Base-by-base conservation (phyloP, 768 basidiomycete genomes). In the Boletus barrowsii region DNA sequence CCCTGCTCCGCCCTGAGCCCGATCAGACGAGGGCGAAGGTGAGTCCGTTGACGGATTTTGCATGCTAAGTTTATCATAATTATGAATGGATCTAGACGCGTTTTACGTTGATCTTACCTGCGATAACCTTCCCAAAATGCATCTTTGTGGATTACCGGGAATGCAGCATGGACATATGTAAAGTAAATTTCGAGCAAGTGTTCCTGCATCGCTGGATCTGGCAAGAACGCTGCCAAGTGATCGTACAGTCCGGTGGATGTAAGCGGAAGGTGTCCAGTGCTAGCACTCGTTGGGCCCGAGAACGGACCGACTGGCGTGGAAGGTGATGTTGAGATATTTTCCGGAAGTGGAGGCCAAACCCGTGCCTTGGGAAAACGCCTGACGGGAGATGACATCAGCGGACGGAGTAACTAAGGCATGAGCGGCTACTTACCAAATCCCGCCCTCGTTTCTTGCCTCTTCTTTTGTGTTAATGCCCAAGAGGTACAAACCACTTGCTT, bases 291-390 rank as follows among this genome's bases (percentile, higher is more conserved):
- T n/a, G 53, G 32, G 24, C 39, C 45, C 10, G 56, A 39, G 35
- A 40, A 58, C 17, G 54, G 29, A 15, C 50, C 37, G 6, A 55
- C 36, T 13, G 48, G 47, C n/a, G 49, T 11, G 30, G 63, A 54
- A 4, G 61, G 42, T 15, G 61, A 50, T 7, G 46, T 50, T 32
- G 68, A 54, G 56, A 68, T 55, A 33, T 54, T 51, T 71, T 48
- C 5, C 52, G 71, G 69, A 51, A 80, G 68, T 4, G 84, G 84
- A 0, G 93, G 93, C 93, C 93, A 95, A 24, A 93, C 88, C n/a
- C 92, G 80, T 3, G 91, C 87, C 60, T 84, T 86, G 0, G 93
- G 91, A 71, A 95, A 94, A 29, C 85, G 83, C 87, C 81, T 90
- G 63, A 6, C 7, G 10, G 10, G 3, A 8, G 24, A 30, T n/a